Evolutionary conservation across 257 asterid genomes (phyloP), one percentile per base, ranked within the genome.

Genomic region (Cinchona pubescens): DNA sequence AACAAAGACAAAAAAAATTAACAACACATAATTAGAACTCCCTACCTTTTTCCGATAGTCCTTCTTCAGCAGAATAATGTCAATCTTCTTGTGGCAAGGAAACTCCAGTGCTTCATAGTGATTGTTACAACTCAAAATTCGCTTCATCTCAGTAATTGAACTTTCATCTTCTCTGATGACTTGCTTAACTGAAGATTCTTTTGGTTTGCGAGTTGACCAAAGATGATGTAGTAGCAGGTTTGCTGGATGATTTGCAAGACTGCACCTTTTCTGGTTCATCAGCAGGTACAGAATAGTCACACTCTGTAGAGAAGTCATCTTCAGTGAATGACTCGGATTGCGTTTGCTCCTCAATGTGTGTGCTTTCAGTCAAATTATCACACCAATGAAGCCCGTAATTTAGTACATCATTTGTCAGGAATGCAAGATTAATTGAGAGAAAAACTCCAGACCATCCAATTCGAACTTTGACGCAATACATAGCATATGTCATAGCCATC

Each of bases 41-140:
- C 85, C 30, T 43, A 95, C 99, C 96, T 93, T 95, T 86, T 90
- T 95, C 56, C 86, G 90, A 76, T 95, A 95, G 82, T 92, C 99
- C 83, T 91, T 92, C 89, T 90, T 95, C 89, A 95, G 85, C 64
- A 87, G 80, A n/a, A 71, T 51, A 40, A 73, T 69, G 80, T 95
- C 99, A 73, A 93, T 78, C 85, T 87, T 91, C 88, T 86, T 93
- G 71, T 85, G 82, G 69, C 90, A 92, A 16, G 89, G 86, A 83
- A 88, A 86, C 58, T 92, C 99, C 64, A 95, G 88, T 64, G 97
- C 96, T 84, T 91, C 99, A 70, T 95, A 93, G 86, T 95, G 96
- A 87, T 93, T 89, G 56, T 72, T 84, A 83, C 97, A 80, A 73
- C 79, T 83, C 69, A 93, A 80, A 78, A 95, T 95, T 80, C 96